These are phyloP conservation scores for Closterium sp. DNA, from an alignment of 139 green algal genomes.

Conservation along the genomic window DNA sequence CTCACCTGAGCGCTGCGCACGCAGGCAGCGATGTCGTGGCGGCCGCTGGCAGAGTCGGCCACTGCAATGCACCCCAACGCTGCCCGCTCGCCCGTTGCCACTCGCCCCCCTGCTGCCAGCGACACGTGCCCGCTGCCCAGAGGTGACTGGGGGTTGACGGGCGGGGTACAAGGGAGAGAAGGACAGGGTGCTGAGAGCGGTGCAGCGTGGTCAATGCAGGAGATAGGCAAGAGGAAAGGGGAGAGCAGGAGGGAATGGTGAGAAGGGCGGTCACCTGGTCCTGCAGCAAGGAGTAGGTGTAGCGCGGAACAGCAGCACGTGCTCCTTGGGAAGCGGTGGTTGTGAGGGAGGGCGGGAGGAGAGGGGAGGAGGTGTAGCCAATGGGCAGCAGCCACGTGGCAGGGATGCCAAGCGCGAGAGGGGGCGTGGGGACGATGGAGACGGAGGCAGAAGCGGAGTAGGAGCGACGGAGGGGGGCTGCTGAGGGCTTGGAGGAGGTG, in stretches of 20 bases:
- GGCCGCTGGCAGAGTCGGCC: constrained; percentile 4
- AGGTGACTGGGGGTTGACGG: not conserved
- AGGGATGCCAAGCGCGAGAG: not conserved
- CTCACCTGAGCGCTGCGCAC: not conserved
- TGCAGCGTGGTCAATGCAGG: not conserved
- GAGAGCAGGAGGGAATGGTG: not conserved
- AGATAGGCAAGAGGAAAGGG: not conserved
- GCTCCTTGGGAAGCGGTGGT: too few species aligned
- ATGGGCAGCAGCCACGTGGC: constrained; percentile 11
- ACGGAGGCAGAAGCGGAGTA: constrained; percentile 6
- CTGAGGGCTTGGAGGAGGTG: not conserved
- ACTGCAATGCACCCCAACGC: not conserved
- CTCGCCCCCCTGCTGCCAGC: not conserved
- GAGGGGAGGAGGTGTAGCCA: constrained; percentile 17
- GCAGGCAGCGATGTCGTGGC: not conserved
- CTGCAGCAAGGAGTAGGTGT: not conserved
- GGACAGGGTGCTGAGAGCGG: not conserved
- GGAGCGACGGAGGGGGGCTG: not conserved
- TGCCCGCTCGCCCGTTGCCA: not conserved
- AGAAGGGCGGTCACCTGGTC: not conserved
- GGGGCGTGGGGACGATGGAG: not conserved
- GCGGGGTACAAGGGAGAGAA: not conserved
- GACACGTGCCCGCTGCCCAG: not conserved
- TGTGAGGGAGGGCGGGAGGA: constrained; percentile 1
- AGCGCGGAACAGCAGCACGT: not conserved